Conservation (phyloP, 345 rosid species). For the Arabidopsis suecica region DNA sequence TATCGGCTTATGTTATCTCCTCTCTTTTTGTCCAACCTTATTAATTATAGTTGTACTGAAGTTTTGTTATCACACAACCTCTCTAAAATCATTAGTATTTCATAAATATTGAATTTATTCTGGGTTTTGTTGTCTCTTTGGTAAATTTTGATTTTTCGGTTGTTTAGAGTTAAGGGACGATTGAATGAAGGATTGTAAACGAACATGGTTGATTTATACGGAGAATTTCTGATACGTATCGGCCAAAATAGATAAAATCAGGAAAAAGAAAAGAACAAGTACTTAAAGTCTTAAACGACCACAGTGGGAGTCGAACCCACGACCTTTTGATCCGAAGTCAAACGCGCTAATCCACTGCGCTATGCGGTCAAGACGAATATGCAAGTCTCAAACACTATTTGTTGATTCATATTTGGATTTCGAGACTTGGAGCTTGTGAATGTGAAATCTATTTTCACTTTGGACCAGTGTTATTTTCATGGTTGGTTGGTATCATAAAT, state of each 20-base stretch:
- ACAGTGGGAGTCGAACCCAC: constrained; percentile 95
- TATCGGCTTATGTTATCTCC: constrained; percentile 6
- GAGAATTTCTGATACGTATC: too few species aligned
- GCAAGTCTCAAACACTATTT: neutral
- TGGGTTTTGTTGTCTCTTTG: neutral
- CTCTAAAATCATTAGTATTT: neutral
- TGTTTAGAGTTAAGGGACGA: neutral
- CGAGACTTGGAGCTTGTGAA: neutral
- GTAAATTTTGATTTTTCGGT: neutral
- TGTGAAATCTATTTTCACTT: neutral
- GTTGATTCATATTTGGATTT: too few species aligned
- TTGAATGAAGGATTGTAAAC: neutral
- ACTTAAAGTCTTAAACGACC: constrained; percentile 45
- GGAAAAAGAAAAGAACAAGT: too few species aligned
- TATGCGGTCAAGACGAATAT: constrained; percentile 50
- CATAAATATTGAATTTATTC: neutral
- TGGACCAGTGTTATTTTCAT: neutral
- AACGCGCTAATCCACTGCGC: constrained; percentile 99
- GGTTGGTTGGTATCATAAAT: neutral
- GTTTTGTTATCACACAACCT: constrained; percentile 26
- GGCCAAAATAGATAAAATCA: too few species aligned
- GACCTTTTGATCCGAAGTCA: constrained; percentile 91
- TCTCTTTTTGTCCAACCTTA: constrained; percentile 2
- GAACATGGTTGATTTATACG: too few species aligned
- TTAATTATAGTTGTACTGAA: neutral